Base-by-base conservation (phyloP, 164 flowering plant genomes). In the Aristolochia fimbriata region DNA sequence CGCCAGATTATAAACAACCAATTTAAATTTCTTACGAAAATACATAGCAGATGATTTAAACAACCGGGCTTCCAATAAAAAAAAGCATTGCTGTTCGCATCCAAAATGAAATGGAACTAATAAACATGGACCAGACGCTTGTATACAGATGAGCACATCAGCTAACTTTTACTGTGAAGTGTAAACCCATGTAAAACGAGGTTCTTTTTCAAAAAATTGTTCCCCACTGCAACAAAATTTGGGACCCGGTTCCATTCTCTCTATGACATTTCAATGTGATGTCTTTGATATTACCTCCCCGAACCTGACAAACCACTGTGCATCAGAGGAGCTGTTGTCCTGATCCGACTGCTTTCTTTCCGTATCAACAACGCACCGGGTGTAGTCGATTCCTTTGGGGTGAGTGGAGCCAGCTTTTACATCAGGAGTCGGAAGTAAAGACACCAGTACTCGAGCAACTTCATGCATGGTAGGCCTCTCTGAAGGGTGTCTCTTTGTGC, bases 391-490 rank as follows among this genome's bases (percentile, higher is more conserved):
- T 21, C 70, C 47, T 64, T 81, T 86, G 2, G 76, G 46, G 23
- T 79, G 61, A 51, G 65, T 59, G 0, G 50, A 19, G 51, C 71
- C 41, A 21, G 67, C 62, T 65, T 84, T 83, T 12, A 70, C n/a
- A 2, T 75, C 74, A 31, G 81, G 76, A 15, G 82, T 19, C 0
- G 96, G 91, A 25, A 82, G 78, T 56, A 92, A 65, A 4, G 97
- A 89, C 20, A 77, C 65, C 47, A 92, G 65, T 20, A 92, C 84
- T 52, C 87, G 65, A 1, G 87, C 63, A 43, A 92, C 97, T 59
- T 86, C 91, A 13, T 85, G 94, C 98, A 92, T 92, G 16, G 78
- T 86, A 24, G 98, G 97, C 49, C 98, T 67, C 58, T 87, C 98
- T 0, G 79, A 80, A 0, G 94, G 93, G 47, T 75, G 62, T 9